Evolutionary conservation across 768 basidiomycete genomes (phyloP).

Genomic region (Trametes gibbosa): DNA sequence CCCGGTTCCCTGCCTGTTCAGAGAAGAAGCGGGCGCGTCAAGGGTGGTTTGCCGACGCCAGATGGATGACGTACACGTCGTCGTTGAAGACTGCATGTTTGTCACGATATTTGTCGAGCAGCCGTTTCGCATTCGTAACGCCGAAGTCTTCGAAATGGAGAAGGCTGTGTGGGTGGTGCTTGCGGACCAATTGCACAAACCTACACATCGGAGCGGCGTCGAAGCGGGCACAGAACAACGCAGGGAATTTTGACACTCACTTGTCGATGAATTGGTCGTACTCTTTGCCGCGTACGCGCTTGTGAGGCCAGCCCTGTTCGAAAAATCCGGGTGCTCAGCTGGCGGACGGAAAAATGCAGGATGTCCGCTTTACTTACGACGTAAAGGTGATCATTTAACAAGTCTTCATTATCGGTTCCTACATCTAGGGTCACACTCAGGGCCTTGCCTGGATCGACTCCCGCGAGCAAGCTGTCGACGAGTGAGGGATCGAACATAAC

Average conservation of each 20-base stretch:
- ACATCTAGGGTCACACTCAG: conserved; percentile 71
- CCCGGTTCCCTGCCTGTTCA: conserved; percentile 66
- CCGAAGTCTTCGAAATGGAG: conserved; percentile 89
- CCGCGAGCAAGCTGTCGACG: conserved; percentile 54
- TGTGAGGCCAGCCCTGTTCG: conserved; percentile 67
- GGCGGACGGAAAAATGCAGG: too few relatives aligned
- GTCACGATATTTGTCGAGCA: conserved; percentile 60
- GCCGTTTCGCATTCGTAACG: conserved; percentile 66
- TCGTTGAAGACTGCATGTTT: conserved; percentile 77
- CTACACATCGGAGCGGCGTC: conserved; percentile 31
- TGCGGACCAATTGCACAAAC: conserved; percentile 75
- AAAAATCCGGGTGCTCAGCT: background rate
- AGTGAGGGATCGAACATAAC: background rate
- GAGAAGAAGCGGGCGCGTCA: background rate
- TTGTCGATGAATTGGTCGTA: conserved; percentile 80
- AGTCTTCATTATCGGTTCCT: conserved; percentile 67
- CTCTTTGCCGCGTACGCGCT: conserved; percentile 64
- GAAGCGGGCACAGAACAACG: background rate
- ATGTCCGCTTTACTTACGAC: conserved; percentile 44
- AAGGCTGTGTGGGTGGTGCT: conserved; percentile 61
- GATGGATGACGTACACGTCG: conserved; percentile 54
- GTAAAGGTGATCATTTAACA: conserved; percentile 63
- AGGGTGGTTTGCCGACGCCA: background rate
- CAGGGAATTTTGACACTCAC: conserved; percentile 32
- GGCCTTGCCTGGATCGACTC: conserved; percentile 57